Evolutionary conservation across 2,329 filamentous ascomycete species (phyloP), one percentile per base, ranked within the genome.

Genomic region (Talaromyces sp.): DNA sequence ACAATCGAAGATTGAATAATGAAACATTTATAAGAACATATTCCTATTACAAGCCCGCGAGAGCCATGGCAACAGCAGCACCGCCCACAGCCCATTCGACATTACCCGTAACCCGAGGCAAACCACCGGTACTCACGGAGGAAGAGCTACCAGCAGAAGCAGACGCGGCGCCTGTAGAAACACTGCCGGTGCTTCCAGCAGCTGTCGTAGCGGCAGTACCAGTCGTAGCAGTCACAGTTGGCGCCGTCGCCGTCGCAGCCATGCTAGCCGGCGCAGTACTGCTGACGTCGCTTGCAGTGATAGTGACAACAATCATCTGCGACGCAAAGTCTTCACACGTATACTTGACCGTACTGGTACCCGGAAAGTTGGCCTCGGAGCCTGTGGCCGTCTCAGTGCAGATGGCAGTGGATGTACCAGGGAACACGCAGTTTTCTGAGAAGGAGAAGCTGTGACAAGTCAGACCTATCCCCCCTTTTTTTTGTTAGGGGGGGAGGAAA

Each of bases 21-120:
- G 6, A 30, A 30, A 30, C 2, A 9, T 7, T 30, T 9, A 30
- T 2, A 27, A 27, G 27, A 7, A 30, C 2, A 2, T 30, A 9
- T 30, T 30, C 28, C 28, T 39, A 7, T 51, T 57, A 64, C 32
- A 63, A 22, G 32, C 58, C 62, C 25, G 57, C 57, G 49, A 63
- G 33, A 13, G 58, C 63, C 59, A 65, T 27, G 8, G 58, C 63
- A 15, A 57, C 56, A 54, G 59, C 63, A 55, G 49, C 63, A 44
- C 62, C 63, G 7, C 63, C 63, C 28, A 65, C 32, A 49, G 55
- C 59, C 58, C 58, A 65, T 11, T 59, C 58, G 11, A 62, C 56
- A 28, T 59, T 58, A 15, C 59, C 63, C 19, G 62, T 65, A 17
- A 63, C 36, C 56, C 59, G 59, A 13, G 62, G 59, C 53, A 60